phyloP scores from a whole-genome alignment of 495 filamentous ascomycete species.

The Chaetomium cochliodes region DNA sequence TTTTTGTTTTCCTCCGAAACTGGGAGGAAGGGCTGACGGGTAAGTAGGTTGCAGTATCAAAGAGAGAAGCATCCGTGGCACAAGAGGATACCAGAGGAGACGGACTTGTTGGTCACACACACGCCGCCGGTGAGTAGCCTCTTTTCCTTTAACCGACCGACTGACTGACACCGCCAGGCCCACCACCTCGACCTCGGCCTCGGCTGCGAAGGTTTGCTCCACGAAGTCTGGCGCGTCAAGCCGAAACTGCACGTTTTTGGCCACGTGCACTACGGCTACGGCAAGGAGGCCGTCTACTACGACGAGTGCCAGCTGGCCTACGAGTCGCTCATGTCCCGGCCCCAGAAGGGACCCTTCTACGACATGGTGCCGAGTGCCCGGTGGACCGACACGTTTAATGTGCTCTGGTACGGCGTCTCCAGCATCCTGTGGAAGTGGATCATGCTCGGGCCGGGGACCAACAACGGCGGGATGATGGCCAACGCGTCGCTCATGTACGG shows the following conservation, averaged over 20 bases:
- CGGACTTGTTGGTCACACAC: constrained; percentile 85
- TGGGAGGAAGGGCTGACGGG: constrained; percentile 12
- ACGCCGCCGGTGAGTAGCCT: constrained; percentile 48
- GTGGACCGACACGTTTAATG: constrained; percentile 62
- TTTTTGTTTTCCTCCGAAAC: no score
- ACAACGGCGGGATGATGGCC: constrained; percentile 63
- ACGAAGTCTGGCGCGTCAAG: constrained; percentile 74
- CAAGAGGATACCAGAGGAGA: constrained; percentile 61
- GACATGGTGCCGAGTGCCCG: constrained; percentile 49
- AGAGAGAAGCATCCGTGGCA: constrained; percentile 47
- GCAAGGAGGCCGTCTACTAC: constrained; percentile 68
- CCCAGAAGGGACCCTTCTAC: constrained; percentile 47
- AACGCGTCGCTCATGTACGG: constrained; percentile 75
- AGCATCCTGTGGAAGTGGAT: constrained; percentile 74
- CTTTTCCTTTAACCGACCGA: background rate
- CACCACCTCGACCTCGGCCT: constrained; percentile 74
- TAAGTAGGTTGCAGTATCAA: constrained; percentile 49
- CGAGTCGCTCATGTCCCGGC: constrained; percentile 60
- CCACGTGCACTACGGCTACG: constrained; percentile 75
- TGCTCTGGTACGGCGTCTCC: constrained; percentile 61
- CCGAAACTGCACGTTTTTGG: constrained; percentile 86
- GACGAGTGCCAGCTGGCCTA: constrained; percentile 71
- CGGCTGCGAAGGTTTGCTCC: constrained; percentile 72
- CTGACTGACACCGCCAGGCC: constrained; percentile 40
- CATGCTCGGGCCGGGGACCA: constrained; percentile 56